Conservation (phyloP, 345 rosid genomes). For the Pseudoturritis turrita region DNA sequence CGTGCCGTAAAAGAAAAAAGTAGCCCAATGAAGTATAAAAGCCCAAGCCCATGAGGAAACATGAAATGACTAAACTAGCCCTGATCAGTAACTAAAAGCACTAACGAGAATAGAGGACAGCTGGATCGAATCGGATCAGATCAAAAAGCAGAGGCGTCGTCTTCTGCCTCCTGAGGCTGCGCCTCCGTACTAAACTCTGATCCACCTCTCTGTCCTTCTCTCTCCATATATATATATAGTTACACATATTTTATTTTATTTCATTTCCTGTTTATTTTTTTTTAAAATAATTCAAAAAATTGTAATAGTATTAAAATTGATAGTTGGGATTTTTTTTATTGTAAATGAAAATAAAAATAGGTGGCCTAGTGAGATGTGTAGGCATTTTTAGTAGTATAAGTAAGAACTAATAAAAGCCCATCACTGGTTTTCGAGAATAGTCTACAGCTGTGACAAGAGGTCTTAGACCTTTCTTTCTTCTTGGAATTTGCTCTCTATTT, state of each 20-base stretch:
- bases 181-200: slow-evolving; percentile 23
- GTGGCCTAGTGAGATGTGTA: slow-evolving; percentile 10
- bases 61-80: neutral
- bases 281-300: neutral
- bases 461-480: slow-evolving; percentile 18
- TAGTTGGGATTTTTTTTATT: neutral
- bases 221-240: neutral
- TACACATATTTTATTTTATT: neutral
- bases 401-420: slow-evolving; percentile 11
- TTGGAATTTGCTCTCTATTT: slow-evolving; percentile 24
- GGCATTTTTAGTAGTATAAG: slow-evolving; percentile 1
- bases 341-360: neutral
- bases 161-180: slow-evolving; percentile 29
- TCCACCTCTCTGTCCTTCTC: slow-evolving; percentile 25
- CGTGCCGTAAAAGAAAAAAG: neutral
- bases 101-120: slow-evolving; percentile 17
- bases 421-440: slow-evolving; percentile 23
- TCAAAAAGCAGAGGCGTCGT: slow-evolving; percentile 18
- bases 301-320: neutral
- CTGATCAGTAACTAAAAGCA: neutral
- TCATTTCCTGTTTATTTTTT: neutral
- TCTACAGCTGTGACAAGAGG: slow-evolving; percentile 23
- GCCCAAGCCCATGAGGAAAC: neutral
- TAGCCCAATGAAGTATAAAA: neutral
- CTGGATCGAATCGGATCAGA: slow-evolving; percentile 25